These are phyloP conservation scores for Linnemannia zychae DNA, from an alignment of 192 early-diverging fungal species.

Conservation along the genomic window DNA sequence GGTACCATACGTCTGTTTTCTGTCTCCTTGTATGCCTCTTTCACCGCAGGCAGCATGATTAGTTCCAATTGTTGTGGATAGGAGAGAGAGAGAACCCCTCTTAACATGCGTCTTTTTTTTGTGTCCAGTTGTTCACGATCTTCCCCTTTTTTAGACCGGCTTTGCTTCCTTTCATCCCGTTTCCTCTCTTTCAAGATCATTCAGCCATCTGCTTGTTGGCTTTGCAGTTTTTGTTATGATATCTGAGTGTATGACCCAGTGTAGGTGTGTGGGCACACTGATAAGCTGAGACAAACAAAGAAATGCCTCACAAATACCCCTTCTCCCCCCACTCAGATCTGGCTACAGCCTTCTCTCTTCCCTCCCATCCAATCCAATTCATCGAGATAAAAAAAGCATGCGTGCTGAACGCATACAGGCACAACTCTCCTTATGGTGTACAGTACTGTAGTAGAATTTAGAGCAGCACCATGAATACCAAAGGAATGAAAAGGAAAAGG, in stretches of 20 bases:
- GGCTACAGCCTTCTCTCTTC: background rate
- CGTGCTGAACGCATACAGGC: background rate
- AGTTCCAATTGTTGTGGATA: background rate
- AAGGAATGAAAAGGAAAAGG: constrained; percentile 5
- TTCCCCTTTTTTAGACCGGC: background rate
- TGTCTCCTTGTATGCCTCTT: background rate
- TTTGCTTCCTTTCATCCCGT: background rate
- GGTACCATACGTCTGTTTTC: background rate
- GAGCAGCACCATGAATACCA: too few relatives aligned
- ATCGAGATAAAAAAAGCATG: background rate
- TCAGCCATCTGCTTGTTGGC: background rate
- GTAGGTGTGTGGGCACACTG: background rate
- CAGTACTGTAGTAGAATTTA: background rate
- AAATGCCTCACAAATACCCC: background rate
- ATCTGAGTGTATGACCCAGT: background rate
- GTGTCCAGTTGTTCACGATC: background rate
- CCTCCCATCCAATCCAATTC: background rate
- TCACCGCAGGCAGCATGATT: background rate
- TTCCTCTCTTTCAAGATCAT: background rate
- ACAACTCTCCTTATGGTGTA: background rate
- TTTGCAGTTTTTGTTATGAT: background rate
- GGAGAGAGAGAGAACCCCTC: background rate
- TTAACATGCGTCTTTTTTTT: too few relatives aligned
- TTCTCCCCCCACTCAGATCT: background rate
- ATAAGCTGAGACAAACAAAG: background rate